phyloP scores from a whole-genome alignment of 1,284 basidiomycete species.

The Pseudozyma thailandica region DNA sequence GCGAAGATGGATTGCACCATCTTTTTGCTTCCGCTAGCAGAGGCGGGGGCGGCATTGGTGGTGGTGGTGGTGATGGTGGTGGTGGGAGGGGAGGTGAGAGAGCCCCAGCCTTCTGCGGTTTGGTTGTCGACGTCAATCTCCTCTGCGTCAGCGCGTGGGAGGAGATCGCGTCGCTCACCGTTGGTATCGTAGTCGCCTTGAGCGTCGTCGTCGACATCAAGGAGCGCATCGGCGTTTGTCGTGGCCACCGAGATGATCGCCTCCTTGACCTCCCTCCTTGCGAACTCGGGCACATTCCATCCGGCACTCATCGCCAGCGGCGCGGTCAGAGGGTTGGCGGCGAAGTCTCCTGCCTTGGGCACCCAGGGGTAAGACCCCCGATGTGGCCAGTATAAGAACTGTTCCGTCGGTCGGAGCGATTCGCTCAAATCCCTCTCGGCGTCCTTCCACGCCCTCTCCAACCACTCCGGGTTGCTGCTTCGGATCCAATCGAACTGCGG shows the following conservation, averaged over 20 bases:
- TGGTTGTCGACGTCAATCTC: conserved; percentile 13
- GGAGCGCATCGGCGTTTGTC: background rate
- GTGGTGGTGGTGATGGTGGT: background rate
- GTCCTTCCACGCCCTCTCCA: conserved; percentile 37
- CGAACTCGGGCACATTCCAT: conserved; percentile 28
- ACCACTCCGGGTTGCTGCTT: background rate
- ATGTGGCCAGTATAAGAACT: conserved; percentile 23
- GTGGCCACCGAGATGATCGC: conserved; percentile 7
- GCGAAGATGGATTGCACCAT: too few relatives aligned
- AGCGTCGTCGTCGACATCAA: conserved; percentile 3
- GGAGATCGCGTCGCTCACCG: background rate
- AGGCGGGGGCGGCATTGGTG: too few relatives aligned
- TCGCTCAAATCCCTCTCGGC: conserved; percentile 25
- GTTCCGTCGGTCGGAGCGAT: conserved; percentile 32
- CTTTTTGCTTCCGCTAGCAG: too few relatives aligned
- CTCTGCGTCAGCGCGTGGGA: conserved; percentile 1
- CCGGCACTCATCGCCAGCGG: conserved; percentile 18
- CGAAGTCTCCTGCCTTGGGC: conserved; percentile 2
- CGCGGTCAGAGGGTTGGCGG: conserved; percentile 16
- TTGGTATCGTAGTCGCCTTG: background rate
- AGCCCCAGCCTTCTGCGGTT: conserved; percentile 12
- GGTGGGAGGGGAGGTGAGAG: background rate
- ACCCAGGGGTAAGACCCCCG: conserved; percentile 35
- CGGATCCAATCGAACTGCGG: conserved; percentile 35
- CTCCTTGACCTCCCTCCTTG: background rate